A percentile compares a stretch with the other conserved stretches of the same genome.
Conservation (phyloP, 495 filamentous ascomycete species). For the Copromyces sp. region DNA sequence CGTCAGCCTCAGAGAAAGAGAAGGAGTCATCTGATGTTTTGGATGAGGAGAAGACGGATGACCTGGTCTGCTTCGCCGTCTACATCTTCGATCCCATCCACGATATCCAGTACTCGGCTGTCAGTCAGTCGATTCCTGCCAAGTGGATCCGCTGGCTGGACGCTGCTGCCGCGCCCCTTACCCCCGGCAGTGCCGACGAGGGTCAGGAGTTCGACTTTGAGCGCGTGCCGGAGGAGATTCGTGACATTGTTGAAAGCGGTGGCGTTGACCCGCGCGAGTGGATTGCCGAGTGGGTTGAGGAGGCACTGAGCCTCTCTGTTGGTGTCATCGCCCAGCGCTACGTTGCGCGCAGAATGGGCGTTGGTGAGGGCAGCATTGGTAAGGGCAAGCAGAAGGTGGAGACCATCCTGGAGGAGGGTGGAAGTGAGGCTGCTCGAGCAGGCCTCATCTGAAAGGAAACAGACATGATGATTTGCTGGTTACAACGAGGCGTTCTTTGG, state of each 20-base stretch:
- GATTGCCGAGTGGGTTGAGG: constrained; percentile 96
- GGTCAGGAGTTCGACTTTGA: constrained; percentile 15
- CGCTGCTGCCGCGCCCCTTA: constrained; percentile 47
- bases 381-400: constrained; percentile 72
- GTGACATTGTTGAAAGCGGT: constrained; percentile 75
- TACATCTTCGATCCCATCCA: constrained; percentile 92
- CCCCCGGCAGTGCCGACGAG: constrained; percentile 33
- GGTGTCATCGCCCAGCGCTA: constrained; percentile 93
- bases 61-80: constrained; percentile 71
- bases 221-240: constrained; percentile 68
- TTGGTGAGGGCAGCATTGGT: constrained; percentile 75
- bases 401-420: constrained; percentile 57
- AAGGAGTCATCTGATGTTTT: constrained; percentile 42
- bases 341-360: constrained; percentile 89
- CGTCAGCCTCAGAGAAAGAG: constrained; percentile 33
- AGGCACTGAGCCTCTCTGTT: constrained; percentile 65
- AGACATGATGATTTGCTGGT: background rate
- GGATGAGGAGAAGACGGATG: constrained; percentile 36
- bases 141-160: constrained; percentile 92
- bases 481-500: constrained; percentile 1
- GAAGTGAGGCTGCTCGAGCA: constrained; percentile 74
- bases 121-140: constrained; percentile 75
- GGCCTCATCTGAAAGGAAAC: constrained; percentile 28
- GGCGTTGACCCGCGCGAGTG: constrained; percentile 93
- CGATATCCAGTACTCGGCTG: constrained; percentile 71